Conservation (phyloP, 2,329 filamentous ascomycete genomes). For the Teratosphaeria zuluensis region DNA sequence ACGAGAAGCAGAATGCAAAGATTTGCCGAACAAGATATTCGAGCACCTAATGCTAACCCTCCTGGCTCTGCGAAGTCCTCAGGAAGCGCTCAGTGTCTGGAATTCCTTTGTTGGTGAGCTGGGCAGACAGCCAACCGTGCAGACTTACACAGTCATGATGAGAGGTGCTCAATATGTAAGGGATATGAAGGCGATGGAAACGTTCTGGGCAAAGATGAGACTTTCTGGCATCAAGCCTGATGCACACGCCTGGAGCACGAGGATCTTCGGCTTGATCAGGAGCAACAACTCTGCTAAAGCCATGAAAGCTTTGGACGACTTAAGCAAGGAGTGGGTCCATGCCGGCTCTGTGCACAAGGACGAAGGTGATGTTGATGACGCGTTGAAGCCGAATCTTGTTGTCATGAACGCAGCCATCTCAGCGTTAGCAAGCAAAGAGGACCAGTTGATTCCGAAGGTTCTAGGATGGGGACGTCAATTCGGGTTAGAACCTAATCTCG, state of each 20-base stretch:
- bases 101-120: conserved; percentile 42
- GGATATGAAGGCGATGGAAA: conserved; percentile 51
- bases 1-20: not conserved
- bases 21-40: conserved; percentile 20
- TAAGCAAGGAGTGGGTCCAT: conserved; percentile 50
- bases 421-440: conserved; percentile 47
- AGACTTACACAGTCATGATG: conserved; percentile 65
- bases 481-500: conserved; percentile 23
- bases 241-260: conserved; percentile 56
- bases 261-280: conserved; percentile 56
- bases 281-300: conserved; percentile 45
- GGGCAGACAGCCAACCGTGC: conserved; percentile 49
- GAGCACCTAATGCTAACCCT: conserved; percentile 39
- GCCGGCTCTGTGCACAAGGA: not conserved
- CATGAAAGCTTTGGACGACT: conserved; percentile 56
- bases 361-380: conserved; percentile 25
- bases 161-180: conserved; percentile 55
- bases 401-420: conserved; percentile 61
- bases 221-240: conserved; percentile 52
- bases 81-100: conserved; percentile 46
- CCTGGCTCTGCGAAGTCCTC: conserved; percentile 33
- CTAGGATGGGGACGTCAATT: conserved; percentile 37
- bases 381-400: conserved; percentile 51
- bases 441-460: conserved; percentile 43
- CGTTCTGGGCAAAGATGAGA: conserved; percentile 58